phyloP scores from a whole-genome alignment of 2,329 filamentous ascomycete genomes.

The Lecanosticta acicola region DNA sequence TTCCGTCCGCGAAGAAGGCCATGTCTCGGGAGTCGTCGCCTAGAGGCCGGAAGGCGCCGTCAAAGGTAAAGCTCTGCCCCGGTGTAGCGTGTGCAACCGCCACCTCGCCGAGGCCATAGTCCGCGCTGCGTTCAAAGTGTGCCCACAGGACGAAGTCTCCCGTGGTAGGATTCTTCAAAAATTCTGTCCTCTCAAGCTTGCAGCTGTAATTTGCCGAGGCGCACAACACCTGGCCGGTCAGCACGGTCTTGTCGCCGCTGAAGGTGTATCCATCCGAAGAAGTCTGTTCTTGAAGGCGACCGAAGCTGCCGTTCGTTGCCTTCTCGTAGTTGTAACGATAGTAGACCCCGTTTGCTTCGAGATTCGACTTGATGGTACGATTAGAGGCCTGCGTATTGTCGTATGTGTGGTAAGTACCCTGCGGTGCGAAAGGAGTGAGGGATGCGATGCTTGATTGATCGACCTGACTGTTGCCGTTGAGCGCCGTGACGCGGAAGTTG shows the following conservation, averaged over 20 bases:
- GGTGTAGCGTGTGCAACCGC: slow-evolving; percentile 20
- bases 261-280: slow-evolving; percentile 20
- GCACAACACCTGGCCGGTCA: slow-evolving; percentile 5
- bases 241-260: slow-evolving; percentile 14
- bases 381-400: slow-evolving; percentile 14
- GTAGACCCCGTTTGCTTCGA: slow-evolving; percentile 15
- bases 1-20: slow-evolving; percentile 19
- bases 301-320: slow-evolving; percentile 12
- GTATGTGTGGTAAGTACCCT: slow-evolving; percentile 14
- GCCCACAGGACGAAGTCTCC: slow-evolving; percentile 20
- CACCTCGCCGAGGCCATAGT: slow-evolving; percentile 18
- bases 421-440: slow-evolving; percentile 7
- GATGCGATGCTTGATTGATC: slow-evolving; percentile 9
- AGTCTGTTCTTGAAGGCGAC: slow-evolving; percentile 17
- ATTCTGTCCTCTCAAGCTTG: slow-evolving; percentile 18
- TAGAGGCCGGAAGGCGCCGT: slow-evolving; percentile 14
- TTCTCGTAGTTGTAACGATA: slow-evolving; percentile 21
- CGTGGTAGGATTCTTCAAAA: slow-evolving; percentile 11
- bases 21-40: slow-evolving; percentile 21
- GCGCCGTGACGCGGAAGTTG: slow-evolving; percentile 12
- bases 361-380: slow-evolving; percentile 10
- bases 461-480: slow-evolving; percentile 9
- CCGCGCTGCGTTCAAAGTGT: slow-evolving; percentile 17
- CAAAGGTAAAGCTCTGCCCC: slow-evolving; percentile 14
- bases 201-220: slow-evolving; percentile 6